Evolutionary conservation across 495 filamentous ascomycete genomes (phyloP).

Genomic region (Aspergillus egyptiacus): DNA sequence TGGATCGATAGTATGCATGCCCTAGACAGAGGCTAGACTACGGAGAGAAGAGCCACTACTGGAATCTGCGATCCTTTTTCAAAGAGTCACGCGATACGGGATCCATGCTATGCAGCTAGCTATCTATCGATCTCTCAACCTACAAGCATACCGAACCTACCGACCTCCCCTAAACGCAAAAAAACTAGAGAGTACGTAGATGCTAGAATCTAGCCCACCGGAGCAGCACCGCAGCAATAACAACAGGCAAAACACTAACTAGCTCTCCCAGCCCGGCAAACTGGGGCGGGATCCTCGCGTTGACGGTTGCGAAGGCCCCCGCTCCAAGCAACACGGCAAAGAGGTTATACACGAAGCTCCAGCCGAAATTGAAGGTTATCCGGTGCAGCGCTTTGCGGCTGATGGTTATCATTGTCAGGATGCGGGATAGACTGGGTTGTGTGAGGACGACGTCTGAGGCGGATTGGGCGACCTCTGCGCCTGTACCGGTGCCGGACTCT

Average conservation of each 20-base stretch:
- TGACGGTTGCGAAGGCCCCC: slow-evolving; percentile 63
- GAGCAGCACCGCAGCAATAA: slow-evolving; percentile 50
- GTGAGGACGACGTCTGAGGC: slow-evolving; percentile 69
- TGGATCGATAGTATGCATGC: no score
- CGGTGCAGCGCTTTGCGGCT: slow-evolving; percentile 49
- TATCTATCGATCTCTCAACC: no score
- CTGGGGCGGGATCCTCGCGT: slow-evolving; percentile 59
- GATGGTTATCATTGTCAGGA: slow-evolving; percentile 55
- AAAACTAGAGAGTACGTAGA: neutral
- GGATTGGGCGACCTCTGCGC: slow-evolving; percentile 58
- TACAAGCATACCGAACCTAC: no score
- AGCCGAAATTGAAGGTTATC: slow-evolving; percentile 66
- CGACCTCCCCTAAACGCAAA: no score
- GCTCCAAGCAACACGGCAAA: slow-evolving; percentile 65
- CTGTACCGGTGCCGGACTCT: slow-evolving; percentile 39
- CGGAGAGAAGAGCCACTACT: no score
- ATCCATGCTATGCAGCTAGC: no score
- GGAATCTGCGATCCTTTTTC: no score
- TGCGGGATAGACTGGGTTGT: slow-evolving; percentile 47
- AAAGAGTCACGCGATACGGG: no score
- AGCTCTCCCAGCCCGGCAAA: slow-evolving; percentile 74
- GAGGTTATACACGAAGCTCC: slow-evolving; percentile 69
- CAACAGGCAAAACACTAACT: slow-evolving; percentile 70
- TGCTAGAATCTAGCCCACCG: slow-evolving; percentile 29
- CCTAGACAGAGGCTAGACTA: no score